These are phyloP conservation scores for Colletotrichum australisinense DNA, from an alignment of 2,329 filamentous ascomycete species.

Conservation along the genomic window DNA sequence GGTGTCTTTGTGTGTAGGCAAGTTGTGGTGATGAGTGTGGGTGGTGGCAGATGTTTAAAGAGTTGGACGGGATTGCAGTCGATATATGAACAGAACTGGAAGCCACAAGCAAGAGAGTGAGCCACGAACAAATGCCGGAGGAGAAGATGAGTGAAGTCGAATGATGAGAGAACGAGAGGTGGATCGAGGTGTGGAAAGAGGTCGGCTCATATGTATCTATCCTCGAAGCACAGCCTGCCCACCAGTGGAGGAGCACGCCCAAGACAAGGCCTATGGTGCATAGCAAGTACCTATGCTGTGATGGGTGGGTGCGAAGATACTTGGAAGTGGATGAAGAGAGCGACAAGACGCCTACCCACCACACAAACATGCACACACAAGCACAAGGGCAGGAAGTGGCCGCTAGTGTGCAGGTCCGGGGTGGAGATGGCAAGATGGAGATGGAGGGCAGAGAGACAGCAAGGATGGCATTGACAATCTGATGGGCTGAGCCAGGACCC, in stretches of 20 bases:
- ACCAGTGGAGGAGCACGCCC: slow-evolving; percentile 26
- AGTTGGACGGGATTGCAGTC: slow-evolving; percentile 22
- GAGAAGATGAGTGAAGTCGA: slow-evolving; percentile 36
- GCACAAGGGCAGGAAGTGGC: slow-evolving; percentile 32
- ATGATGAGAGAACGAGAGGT: slow-evolving; percentile 29
- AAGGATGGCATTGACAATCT: slow-evolving; percentile 30
- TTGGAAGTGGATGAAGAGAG: slow-evolving; percentile 2
- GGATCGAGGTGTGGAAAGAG: slow-evolving; percentile 36
- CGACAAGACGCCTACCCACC: slow-evolving; percentile 11
- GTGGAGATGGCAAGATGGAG: slow-evolving; percentile 28
- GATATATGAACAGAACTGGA: slow-evolving; percentile 29
- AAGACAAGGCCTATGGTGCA: slow-evolving; percentile 13
- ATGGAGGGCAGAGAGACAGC: slow-evolving; percentile 28
- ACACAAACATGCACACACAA: slow-evolving; percentile 23
- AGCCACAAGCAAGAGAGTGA: slow-evolving; percentile 24
- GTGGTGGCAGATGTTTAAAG: slow-evolving; percentile 1
- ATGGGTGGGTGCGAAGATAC: slow-evolving; percentile 9
- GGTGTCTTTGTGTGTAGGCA: background rate
- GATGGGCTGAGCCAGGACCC: slow-evolving; percentile 34
- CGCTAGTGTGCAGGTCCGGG: slow-evolving; percentile 27
- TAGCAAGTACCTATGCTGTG: slow-evolving; percentile 6
- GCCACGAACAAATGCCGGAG: slow-evolving; percentile 25
- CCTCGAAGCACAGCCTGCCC: slow-evolving; percentile 37
- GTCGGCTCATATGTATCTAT: slow-evolving; percentile 39
- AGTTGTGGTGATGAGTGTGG: background rate